Evolutionary conservation across 2,329 filamentous ascomycete genomes (phyloP), one percentile per base, ranked within the genome.

Genomic region (Tolypocladium capitatum): DNA sequence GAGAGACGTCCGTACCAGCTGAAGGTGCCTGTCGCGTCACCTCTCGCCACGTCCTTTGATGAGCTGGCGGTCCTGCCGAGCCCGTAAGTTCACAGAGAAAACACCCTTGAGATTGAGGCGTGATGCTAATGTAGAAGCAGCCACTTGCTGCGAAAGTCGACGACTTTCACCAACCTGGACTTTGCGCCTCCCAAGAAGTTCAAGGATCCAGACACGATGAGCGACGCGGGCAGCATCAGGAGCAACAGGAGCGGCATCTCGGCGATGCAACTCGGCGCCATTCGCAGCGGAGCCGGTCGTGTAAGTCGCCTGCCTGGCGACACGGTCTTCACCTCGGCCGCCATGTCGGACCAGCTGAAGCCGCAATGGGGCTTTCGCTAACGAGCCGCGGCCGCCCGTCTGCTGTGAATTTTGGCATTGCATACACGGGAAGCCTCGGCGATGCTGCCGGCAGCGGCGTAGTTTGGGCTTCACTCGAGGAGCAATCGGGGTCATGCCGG

Each of bases 41-140:
- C 90, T 1, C 74, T 96, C 35, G 82, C 76, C 24, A 87, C 84
- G 50, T 76, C 89, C 5, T 96, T 89, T 64, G 91, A 97, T 48
- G 91, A 97, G 50, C 80, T 97, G 52, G 68, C 83, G 13, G 75
- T 77, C 9, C 81, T 98, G 53, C 92, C 92, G 34, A 96, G 89
- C 75, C 89, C 92, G 80, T 91, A 80, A 84, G 86, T 84, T 52
- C 27, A 36, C 32, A 13, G 16, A 9, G 21, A n/a, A 40, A 5
- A 6, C 21, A 5, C 5, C 2, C 1, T 27, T 9, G 14, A 24
- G 20, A 27, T 40, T 9, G 16, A 28, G 8, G 5, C 1, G 24
- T 21, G 38, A 34, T 52, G 43, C 54, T 33, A 35, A 54, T 45
- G 3, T 1, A 6, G 5, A 0, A 2, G 3, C 5, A 85, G 81